Base-by-base conservation (phyloP, 805 yeast genomes). In the Phaffomyces antillensis region DNA sequence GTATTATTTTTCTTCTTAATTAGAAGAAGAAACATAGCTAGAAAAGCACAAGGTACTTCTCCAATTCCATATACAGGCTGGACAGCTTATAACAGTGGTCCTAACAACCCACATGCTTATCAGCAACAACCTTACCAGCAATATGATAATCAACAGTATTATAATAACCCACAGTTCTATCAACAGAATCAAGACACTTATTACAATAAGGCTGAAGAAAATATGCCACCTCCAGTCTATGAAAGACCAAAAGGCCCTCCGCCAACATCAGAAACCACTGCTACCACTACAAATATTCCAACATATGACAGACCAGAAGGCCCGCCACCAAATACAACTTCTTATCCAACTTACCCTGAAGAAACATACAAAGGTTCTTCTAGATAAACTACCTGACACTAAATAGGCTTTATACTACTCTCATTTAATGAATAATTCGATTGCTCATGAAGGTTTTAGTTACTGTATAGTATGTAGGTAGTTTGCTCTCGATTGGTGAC, bases 11-110 rank as follows among this genome's bases (percentile, higher is more conserved):
- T 45, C 26, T 16, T 45, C 12, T 4, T 37, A 20, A 25, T 37
- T 3, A 46, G 59, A 47, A 48, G 52, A 45, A 35, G 52, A 23
- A 54, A 54, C 42, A 9, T 43, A 15, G 25, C 25, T 4, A 53
- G 59, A 46, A 46, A 47, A 44, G 42, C 32, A 8, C 52, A 48
- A n/a, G 59, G 57, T 1, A 23, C 36, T 30, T 47, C 36, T 12
- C 51, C 54, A 5, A 35, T 54, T 13, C 54, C 56, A 16, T 52
- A 52, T 38, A 54, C 59, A 0, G 55, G 57, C 8, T 54, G 56
- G 55, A 54, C 59, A 3, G 46, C 56, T 1, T 51, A 45, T 17
- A 41, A 25, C 39, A 38, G 16, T 25, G 33, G 37, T 26, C 33
- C 34, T 12, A 34, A 35, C 30, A 36, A 36, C 17, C 45, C 32